Evolutionary conservation across 441 rosid genomes (phyloP).

Genomic region (Omphalea diandra): DNA sequence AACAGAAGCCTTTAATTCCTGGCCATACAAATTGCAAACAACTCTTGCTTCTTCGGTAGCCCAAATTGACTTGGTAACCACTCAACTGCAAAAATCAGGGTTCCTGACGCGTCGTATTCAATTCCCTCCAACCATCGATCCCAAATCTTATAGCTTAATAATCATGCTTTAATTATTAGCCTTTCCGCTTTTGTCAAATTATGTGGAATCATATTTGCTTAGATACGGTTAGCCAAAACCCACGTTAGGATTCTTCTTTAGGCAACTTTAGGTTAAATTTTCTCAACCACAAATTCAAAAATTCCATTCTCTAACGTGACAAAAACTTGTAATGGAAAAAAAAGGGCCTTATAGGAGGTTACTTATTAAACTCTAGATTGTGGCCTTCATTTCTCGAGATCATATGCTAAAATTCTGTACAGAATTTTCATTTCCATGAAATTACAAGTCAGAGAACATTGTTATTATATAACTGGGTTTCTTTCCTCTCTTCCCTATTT

Average conservation of each 20-base stretch:
- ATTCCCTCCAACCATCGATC: constrained; percentile 26
- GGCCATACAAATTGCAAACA: constrained; percentile 32
- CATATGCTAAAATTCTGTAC: constrained; percentile 18
- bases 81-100: constrained; percentile 32
- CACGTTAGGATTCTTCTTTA: constrained; percentile 8
- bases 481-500: not conserved
- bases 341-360: constrained; percentile 4
- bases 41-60: constrained; percentile 12
- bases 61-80: constrained; percentile 46
- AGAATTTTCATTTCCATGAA: not conserved
- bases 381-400: constrained; percentile 22
- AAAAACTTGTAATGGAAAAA: not conserved
- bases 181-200: not conserved
- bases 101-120: not conserved
- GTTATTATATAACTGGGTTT: constrained; percentile 16
- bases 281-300: constrained; percentile 39
- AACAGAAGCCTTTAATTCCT: constrained; percentile 33
- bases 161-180: constrained; percentile 16
- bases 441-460: not conserved
- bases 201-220: not conserved
- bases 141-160: constrained; percentile 23
- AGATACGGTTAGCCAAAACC: not conserved
- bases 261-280: constrained; percentile 4
- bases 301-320: not conserved
- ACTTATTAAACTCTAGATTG: constrained; percentile 13